Conservation (phyloP, 2,329 filamentous ascomycete genomes). For the Fusarium buharicum region DNA sequence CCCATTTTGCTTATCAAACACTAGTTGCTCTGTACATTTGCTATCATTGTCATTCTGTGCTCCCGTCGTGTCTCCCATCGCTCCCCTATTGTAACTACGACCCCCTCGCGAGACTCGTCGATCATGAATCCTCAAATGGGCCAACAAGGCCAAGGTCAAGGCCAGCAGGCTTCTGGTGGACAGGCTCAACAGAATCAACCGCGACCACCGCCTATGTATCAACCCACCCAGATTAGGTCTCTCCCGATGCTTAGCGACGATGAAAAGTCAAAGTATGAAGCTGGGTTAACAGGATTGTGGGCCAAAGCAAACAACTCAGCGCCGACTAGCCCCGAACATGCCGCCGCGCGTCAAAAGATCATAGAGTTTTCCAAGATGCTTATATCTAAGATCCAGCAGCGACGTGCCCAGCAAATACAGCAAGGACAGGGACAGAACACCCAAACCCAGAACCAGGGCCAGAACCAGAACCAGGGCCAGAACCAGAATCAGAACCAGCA, state of each 20-base stretch:
- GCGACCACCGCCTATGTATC: slow-evolving; percentile 56
- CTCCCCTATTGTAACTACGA: neutral
- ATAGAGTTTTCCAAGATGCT: slow-evolving; percentile 70
- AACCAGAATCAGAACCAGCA: slow-evolving; percentile 41
- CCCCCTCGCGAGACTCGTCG: neutral
- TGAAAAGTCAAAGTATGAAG: slow-evolving; percentile 69
- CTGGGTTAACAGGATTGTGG: slow-evolving; percentile 65
- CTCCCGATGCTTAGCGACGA: slow-evolving; percentile 62
- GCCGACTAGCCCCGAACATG: slow-evolving; percentile 60
- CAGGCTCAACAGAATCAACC: slow-evolving; percentile 38
- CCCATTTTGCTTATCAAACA: neutral
- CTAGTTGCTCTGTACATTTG: neutral
- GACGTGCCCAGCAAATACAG: slow-evolving; percentile 50
- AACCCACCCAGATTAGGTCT: slow-evolving; percentile 62
- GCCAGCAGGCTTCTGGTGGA: slow-evolving; percentile 40
- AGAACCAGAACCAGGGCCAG: slow-evolving; percentile 6
- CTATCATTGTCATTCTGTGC: neutral
- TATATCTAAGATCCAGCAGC: slow-evolving; percentile 60
- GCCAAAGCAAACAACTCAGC: slow-evolving; percentile 60
- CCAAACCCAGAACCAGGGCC: slow-evolving; percentile 20
- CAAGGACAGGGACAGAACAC: slow-evolving; percentile 35
- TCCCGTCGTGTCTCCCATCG: neutral
- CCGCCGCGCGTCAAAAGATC: slow-evolving; percentile 66
- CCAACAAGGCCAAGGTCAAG: slow-evolving; percentile 40
- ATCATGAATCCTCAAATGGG: slow-evolving; percentile 44